phyloP scores from a whole-genome alignment of 306 rosid genomes.

The Alnus rubra region DNA sequence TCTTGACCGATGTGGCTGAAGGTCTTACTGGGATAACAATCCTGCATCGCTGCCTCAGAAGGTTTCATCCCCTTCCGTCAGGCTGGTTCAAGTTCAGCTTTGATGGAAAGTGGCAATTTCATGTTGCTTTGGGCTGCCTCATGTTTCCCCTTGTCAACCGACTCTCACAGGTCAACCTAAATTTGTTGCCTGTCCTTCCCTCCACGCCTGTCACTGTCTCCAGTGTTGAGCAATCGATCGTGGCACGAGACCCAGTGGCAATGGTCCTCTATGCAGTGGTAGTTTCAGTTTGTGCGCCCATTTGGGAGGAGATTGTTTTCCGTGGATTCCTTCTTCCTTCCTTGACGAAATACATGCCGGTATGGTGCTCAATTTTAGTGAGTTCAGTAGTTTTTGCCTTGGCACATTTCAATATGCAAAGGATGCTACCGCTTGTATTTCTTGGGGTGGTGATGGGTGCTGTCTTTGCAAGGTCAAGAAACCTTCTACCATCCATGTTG shows the following conservation, averaged over 20 bases:
- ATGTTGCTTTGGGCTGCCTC: constrained; percentile 56
- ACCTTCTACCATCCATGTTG: constrained; percentile 59
- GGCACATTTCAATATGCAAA: constrained; percentile 63
- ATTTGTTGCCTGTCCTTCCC: constrained; percentile 52
- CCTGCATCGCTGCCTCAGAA: constrained; percentile 49
- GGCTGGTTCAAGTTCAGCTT: constrained; percentile 57
- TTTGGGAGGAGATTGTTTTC: constrained; percentile 67
- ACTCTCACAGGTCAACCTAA: constrained; percentile 52
- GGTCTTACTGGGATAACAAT: constrained; percentile 57
- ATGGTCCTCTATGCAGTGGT: constrained; percentile 64
- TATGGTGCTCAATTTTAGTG: constrained; percentile 53
- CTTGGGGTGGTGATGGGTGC: constrained; percentile 60
- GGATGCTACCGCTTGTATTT: constrained; percentile 57
- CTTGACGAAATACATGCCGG: constrained; percentile 61
- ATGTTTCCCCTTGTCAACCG: constrained; percentile 62
- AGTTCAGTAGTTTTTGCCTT: constrained; percentile 61
- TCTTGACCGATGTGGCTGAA: constrained; percentile 50
- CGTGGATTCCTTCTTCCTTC: constrained; percentile 69
- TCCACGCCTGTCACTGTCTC: constrained; percentile 52
- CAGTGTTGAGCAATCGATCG: constrained; percentile 61
- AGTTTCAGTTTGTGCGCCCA: constrained; percentile 57
- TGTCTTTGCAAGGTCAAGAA: constrained; percentile 53
- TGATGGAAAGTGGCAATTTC: constrained; percentile 53
- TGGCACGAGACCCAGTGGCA: constrained; percentile 59
- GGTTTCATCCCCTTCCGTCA: constrained; percentile 51